Conservation (phyloP, 2,329 filamentous ascomycete genomes). For the Cladosporium sp. region DNA sequence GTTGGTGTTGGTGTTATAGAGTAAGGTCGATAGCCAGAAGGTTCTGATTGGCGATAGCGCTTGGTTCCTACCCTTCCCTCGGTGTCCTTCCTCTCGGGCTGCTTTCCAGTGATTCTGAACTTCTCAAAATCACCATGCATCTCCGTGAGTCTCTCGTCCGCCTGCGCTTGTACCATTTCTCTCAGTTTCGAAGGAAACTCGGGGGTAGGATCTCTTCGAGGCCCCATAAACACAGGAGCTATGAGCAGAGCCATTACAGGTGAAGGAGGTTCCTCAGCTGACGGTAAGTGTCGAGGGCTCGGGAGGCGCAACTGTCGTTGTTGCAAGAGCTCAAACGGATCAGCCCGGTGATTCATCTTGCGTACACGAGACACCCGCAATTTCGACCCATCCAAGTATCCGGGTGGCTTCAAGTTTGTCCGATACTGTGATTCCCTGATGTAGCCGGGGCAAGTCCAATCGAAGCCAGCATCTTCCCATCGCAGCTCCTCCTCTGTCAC, state of each 20-base stretch:
- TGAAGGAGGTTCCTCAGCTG: not conserved
- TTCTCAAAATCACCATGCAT: not conserved
- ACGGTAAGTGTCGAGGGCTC: not conserved
- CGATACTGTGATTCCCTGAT: no score
- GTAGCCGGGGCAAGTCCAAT: not conserved
- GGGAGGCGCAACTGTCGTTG: not conserved
- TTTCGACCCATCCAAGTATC: not conserved
- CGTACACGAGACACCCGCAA: not conserved
- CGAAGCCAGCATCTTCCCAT: slow-evolving; percentile 3
- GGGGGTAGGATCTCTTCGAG: not conserved
- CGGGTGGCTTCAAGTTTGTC: not conserved
- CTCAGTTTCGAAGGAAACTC: not conserved
- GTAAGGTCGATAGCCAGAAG: not conserved
- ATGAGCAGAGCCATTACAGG: not conserved
- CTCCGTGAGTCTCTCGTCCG: not conserved
- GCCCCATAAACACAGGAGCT: not conserved
- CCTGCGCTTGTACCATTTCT: not conserved
- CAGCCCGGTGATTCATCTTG: not conserved
- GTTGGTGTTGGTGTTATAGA: not conserved
- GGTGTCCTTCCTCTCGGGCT: not conserved
- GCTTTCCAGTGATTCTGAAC: not conserved
- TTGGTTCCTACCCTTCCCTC: not conserved
- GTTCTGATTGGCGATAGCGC: not conserved
- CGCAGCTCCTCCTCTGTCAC: not conserved
- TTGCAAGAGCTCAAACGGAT: not conserved